These are phyloP conservation scores for Austropuccinia psidii DNA, from an alignment of 1,284 basidiomycete genomes.

Conservation along the genomic window DNA sequence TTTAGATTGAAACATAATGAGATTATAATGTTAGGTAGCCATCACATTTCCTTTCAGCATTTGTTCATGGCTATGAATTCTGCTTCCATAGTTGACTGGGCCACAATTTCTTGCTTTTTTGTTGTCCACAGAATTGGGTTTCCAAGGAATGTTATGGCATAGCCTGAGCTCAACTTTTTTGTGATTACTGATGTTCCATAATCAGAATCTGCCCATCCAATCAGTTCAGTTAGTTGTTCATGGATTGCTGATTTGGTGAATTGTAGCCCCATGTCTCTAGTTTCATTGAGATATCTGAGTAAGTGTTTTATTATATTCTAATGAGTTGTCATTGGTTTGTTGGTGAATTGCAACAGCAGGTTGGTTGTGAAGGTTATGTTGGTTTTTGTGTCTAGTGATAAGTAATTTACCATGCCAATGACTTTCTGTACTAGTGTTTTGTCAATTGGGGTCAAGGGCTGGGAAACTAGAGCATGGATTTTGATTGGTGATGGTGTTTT, in stretches of 20 bases:
- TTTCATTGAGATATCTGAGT: too few relatives aligned
- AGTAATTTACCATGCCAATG: too few relatives aligned
- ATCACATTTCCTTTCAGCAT: neutral
- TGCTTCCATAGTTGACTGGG: neutral
- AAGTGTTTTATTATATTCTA: too few relatives aligned
- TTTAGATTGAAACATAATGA: neutral
- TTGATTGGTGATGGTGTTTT: neutral
- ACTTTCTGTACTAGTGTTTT: too few relatives aligned
- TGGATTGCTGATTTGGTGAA: too few relatives aligned
- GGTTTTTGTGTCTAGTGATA: neutral
- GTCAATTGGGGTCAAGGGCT: neutral
- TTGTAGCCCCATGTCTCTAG: too few relatives aligned
- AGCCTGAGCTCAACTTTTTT: neutral
- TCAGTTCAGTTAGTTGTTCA: too few relatives aligned
- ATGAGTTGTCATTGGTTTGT: too few relatives aligned
- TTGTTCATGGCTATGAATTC: neutral
- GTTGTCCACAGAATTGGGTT: conserved; percentile 7
- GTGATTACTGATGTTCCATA: neutral
- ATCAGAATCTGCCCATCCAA: conserved; percentile 19
- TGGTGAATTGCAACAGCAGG: neutral
- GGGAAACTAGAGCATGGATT: too few relatives aligned
- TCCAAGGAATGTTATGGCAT: neutral
- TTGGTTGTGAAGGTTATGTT: neutral
- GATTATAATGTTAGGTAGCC: neutral
- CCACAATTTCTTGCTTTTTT: conserved; percentile 1